phyloP scores from a whole-genome alignment of 2,329 filamentous ascomycete species.

The Monilinia aucupariae region DNA sequence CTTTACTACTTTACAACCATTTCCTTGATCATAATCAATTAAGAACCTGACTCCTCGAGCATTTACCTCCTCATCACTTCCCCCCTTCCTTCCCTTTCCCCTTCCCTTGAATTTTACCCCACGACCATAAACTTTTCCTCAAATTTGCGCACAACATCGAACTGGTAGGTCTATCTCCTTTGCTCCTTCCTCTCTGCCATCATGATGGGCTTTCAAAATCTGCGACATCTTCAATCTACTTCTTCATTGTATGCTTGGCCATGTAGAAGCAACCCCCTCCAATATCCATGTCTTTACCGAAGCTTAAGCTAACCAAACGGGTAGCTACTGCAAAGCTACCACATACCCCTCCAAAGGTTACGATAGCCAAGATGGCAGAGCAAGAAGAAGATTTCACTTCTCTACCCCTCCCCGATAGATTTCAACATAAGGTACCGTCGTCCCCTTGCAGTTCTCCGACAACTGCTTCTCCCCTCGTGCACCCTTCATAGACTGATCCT shows the following conservation, averaged over 20 bases:
- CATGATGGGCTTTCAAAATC: background rate
- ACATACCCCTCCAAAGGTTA: slow-evolving; percentile 21
- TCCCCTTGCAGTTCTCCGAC: background rate
- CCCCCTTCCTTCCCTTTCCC: too few relatives aligned
- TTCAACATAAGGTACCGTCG: slow-evolving; percentile 65
- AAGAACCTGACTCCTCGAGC: too few relatives aligned
- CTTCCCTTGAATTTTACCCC: too few relatives aligned
- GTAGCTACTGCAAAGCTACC: slow-evolving; percentile 20
- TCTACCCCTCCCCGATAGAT: slow-evolving; percentile 72
- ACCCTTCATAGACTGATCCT: slow-evolving; percentile 25
- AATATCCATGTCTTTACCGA: slow-evolving; percentile 21
- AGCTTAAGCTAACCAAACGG: slow-evolving; percentile 30
- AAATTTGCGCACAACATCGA: slow-evolving; percentile 7
- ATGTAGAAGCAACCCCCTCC: slow-evolving; percentile 24
- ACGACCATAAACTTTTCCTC: slow-evolving; percentile 16
- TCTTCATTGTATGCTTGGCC: slow-evolving; percentile 13
- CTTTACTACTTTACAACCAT: too few relatives aligned
- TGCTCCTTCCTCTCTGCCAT: slow-evolving; percentile 9
- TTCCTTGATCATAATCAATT: too few relatives aligned
- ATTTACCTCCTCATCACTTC: too few relatives aligned
- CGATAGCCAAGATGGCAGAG: slow-evolving; percentile 60
- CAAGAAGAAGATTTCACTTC: slow-evolving; percentile 77
- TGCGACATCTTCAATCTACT: slow-evolving; percentile 21
- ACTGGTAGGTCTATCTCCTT: slow-evolving; percentile 5
- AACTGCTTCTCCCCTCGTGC: background rate